A percentile compares a stretch with the other conserved stretches of the same genome.
phyloP scores from a whole-genome alignment of 345 rosid genomes.

The Sonneratia caseolaris region DNA sequence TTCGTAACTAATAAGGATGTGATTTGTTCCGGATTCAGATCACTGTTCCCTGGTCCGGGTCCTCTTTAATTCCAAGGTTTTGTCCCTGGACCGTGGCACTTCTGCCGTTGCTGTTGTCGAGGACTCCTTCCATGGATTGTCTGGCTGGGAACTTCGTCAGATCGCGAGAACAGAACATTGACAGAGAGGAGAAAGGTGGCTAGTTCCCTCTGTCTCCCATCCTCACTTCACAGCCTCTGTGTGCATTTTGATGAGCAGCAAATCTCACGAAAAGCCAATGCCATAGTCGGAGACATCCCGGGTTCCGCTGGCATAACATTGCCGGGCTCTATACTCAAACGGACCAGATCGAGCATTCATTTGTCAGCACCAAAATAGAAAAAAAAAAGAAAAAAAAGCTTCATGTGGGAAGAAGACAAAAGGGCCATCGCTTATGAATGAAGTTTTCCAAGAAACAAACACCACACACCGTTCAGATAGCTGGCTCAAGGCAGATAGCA shows the following conservation, averaged over 20 bases:
- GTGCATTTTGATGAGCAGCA: too few relatives aligned
- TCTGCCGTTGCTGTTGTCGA: too few relatives aligned
- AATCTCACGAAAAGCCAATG: too few relatives aligned
- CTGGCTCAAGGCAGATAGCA: background rate
- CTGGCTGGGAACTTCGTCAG: background rate
- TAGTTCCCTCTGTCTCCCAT: background rate
- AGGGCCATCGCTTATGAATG: background rate
- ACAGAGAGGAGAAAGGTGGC: background rate
- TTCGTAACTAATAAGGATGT: too few relatives aligned
- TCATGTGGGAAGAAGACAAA: background rate
- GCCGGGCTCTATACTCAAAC: background rate
- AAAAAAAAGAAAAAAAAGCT: too few relatives aligned
- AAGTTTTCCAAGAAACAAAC: background rate
- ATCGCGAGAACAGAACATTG: background rate
- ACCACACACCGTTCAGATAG: background rate
- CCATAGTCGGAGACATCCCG: too few relatives aligned
- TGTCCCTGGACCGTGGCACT: too few relatives aligned
- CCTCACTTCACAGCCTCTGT: background rate
- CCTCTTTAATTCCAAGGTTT: too few relatives aligned
- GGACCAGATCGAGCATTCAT: too few relatives aligned
- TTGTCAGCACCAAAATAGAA: background rate
- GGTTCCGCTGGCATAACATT: background rate
- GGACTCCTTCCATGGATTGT: too few relatives aligned
- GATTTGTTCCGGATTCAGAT: too few relatives aligned
- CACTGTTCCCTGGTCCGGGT: too few relatives aligned